These are phyloP conservation scores for Bremia lactucae DNA, from an alignment of 352 stramenopile species.

Conservation along the genomic window DNA sequence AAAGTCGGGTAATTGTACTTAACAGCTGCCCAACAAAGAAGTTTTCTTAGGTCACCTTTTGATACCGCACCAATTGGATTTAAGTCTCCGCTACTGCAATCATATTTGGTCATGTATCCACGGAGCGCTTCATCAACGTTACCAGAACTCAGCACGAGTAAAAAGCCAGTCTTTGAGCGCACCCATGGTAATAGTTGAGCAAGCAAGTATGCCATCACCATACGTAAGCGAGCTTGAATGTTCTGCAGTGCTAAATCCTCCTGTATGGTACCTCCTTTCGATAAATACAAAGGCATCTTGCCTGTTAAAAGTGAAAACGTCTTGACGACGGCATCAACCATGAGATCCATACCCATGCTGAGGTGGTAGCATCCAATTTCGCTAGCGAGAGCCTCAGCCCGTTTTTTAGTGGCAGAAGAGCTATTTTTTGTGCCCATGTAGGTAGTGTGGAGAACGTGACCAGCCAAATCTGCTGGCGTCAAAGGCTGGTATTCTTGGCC, in stretches of 20 bases:
- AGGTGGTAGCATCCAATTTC: constrained; percentile 95
- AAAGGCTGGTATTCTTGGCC: constrained; percentile 44
- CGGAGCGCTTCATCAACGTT: constrained; percentile 98
- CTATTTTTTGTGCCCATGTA: constrained; percentile 98
- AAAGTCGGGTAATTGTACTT: constrained; percentile 89
- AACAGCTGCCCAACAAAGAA: constrained; percentile 88
- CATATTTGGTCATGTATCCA: constrained; percentile 99
- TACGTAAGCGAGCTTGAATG: constrained; percentile 95
- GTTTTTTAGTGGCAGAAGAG: constrained; percentile 83
- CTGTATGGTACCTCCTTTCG: constrained; percentile 80
- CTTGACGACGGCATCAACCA: constrained; percentile 84
- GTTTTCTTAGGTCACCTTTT: constrained; percentile 93
- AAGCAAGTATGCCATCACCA: constrained; percentile 97
- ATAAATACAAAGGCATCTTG: constrained; percentile 86
- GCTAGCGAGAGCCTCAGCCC: constrained; percentile 79
- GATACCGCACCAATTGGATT: constrained; percentile 97
- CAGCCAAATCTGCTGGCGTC: constrained; percentile 85
- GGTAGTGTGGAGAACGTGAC: constrained; percentile 91
- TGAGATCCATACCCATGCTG: constrained; percentile 91
- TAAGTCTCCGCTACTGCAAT: constrained; percentile 96
- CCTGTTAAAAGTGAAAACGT: constrained; percentile 73
- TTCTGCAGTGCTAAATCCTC: constrained; percentile 98
- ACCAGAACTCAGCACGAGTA: constrained; percentile 96
- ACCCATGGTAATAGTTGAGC: constrained; percentile 97
- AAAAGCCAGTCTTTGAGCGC: constrained; percentile 87